phyloP scores from a whole-genome alignment of 129 eudicot species.

The Sambucus nigra region DNA sequence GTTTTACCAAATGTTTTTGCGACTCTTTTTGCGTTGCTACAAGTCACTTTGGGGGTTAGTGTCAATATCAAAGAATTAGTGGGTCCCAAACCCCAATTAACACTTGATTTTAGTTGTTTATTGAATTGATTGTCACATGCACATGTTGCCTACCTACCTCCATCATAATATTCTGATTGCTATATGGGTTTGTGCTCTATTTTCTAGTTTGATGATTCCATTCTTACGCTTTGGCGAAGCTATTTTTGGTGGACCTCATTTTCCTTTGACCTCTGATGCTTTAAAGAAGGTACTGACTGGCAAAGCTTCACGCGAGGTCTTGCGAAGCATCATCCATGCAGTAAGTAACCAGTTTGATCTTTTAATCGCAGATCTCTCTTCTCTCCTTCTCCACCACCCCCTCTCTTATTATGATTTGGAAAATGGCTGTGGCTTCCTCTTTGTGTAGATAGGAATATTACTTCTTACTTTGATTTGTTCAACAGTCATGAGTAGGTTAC shows the following conservation, averaged over 20 bases:
- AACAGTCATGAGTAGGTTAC: too few relatives aligned
- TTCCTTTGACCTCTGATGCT: slow-evolving; percentile 83
- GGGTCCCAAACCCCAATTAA: too few relatives aligned
- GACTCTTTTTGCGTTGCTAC: too few relatives aligned
- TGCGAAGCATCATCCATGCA: slow-evolving; percentile 67
- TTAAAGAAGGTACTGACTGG: slow-evolving; percentile 85
- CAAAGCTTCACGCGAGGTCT: slow-evolving; percentile 68
- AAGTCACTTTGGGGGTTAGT: too few relatives aligned
- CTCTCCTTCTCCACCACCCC: too few relatives aligned
- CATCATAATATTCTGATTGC: slow-evolving; percentile 15
- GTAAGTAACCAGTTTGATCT: slow-evolving; percentile 29
- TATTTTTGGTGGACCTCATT: slow-evolving; percentile 79
- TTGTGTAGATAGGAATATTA: too few relatives aligned
- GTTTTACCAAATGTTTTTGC: too few relatives aligned
- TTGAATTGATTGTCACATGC: neutral
- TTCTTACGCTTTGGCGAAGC: slow-evolving; percentile 93
- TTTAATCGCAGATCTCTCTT: too few relatives aligned
- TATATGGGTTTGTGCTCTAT: slow-evolving; percentile 4
- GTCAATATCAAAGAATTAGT: too few relatives aligned
- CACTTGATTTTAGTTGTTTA: too few relatives aligned
- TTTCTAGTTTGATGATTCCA: slow-evolving; percentile 62
- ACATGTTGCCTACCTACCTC: neutral
- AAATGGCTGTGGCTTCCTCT: too few relatives aligned
- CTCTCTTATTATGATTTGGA: neutral
- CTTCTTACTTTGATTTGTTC: too few relatives aligned